Base-by-base conservation (phyloP, 495 filamentous ascomycete species). In the Pyronema omphalodes region DNA sequence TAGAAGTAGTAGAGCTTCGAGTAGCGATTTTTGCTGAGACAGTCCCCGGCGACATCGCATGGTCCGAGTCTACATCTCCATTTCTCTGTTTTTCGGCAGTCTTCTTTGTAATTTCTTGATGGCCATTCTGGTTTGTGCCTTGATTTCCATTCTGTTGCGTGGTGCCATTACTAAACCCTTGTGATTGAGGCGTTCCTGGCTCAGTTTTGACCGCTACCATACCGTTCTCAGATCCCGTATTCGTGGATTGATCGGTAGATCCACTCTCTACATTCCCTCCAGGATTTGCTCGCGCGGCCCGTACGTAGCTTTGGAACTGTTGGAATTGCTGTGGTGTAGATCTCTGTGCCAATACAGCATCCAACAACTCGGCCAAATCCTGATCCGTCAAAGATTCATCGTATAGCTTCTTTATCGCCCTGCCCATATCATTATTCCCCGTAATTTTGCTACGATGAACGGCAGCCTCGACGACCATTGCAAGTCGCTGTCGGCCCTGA, bases 281-380 rank as follows among this genome's bases (percentile, higher is more conserved):
- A 50, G 19, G 61, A 55, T 62, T 55, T 57, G 61, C 69, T 53
- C 65, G 66, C 40, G 70, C 69, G 37, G 58, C 59, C 44, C 64
- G 67, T 29, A 72, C 67, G 29, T 68, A 68, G 7, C 55, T 61
- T 45, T 72, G 67, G 52, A 72, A 72, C 19, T 64, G 58, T 18
- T 58, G 55, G 3, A 61, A 67, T 56, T 72, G 70, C 45, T 68
- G 54, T 39, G 59, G 57, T 14, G 69, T 70, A 39, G 67, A 57
- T 54, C 58, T 67, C 49, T 70, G 70, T 9, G 66, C 61, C 50
- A 72, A 60, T 8, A 72, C 68, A 40, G 66, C 67, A 51, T 72
- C 68, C 44, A 72, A 52, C 34, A 72, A 60, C 51, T 69, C 66
- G 33, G 67, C 68, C 39, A 70, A 52, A 34, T 55, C 51, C 47